Conservation (phyloP, 2,329 filamentous ascomycete genomes). For the Monosporascus cannonballus region DNA sequence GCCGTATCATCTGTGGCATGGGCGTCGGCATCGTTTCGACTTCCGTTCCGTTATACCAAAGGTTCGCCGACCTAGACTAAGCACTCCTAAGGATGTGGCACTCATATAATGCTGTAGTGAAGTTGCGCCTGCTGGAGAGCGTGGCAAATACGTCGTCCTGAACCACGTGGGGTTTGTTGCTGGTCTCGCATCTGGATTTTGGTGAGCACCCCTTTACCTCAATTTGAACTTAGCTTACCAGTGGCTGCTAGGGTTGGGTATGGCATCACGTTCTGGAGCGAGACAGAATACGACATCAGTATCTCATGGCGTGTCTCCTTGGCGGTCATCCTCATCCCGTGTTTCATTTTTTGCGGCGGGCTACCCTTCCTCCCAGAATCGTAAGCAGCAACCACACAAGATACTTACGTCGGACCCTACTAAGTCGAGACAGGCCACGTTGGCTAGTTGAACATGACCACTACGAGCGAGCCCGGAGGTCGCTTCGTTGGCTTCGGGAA, state of each 20-base stretch:
- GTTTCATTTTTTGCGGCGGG: slow-evolving; percentile 40
- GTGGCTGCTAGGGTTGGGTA: slow-evolving; percentile 44
- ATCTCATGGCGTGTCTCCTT: slow-evolving; percentile 48
- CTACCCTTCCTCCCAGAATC: slow-evolving; percentile 49
- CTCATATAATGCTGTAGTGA: slow-evolving; percentile 33
- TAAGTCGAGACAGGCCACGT: slow-evolving; percentile 35
- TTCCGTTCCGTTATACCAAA: slow-evolving; percentile 52
- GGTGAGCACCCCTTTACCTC: slow-evolving; percentile 30
- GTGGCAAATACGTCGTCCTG: slow-evolving; percentile 51
- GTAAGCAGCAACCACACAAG: slow-evolving; percentile 27
- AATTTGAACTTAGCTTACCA: slow-evolving; percentile 1
- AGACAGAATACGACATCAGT: slow-evolving; percentile 33
- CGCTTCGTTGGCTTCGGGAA: slow-evolving; percentile 44
- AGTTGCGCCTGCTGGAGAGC: slow-evolving; percentile 45
- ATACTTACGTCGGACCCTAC: background rate
- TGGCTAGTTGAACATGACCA: slow-evolving; percentile 50
- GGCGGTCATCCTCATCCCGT: slow-evolving; percentile 45
- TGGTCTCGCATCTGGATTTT: slow-evolving; percentile 48
- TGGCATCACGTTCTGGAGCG: slow-evolving; percentile 47
- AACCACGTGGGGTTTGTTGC: slow-evolving; percentile 54
- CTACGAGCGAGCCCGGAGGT: slow-evolving; percentile 34
- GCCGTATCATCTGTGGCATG: slow-evolving; percentile 45
- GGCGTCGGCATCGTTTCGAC: slow-evolving; percentile 51
- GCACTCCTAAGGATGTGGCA: background rate
- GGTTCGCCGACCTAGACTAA: slow-evolving; percentile 24